Percentiles rank a stretch among this genome's conserved stretches.
Evolutionary conservation across 345 rosid genomes (phyloP).

Genomic region (Abelmoschus esculentus): DNA sequence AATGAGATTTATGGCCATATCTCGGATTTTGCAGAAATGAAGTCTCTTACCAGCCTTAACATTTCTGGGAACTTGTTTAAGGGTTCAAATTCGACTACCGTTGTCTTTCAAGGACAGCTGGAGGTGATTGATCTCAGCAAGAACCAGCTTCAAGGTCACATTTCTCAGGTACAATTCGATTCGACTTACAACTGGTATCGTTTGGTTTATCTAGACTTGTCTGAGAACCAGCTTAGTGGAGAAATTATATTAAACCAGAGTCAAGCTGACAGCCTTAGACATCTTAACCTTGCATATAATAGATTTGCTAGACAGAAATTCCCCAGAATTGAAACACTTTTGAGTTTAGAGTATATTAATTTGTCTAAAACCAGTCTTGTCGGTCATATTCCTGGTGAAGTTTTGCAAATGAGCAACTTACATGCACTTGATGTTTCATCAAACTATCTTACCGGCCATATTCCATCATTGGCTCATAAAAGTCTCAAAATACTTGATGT

Average conservation of each 20-base stretch:
- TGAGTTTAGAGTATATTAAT: constrained; percentile 60
- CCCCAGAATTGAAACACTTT: constrained; percentile 41
- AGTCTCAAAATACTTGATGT: constrained; percentile 58
- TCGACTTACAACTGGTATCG: constrained; percentile 45
- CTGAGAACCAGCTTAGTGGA: constrained; percentile 79
- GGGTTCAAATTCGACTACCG: constrained; percentile 40
- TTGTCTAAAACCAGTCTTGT: constrained; percentile 55
- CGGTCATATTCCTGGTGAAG: constrained; percentile 57
- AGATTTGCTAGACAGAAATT: constrained; percentile 54
- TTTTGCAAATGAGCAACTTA: constrained; percentile 42
- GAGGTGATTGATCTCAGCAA: constrained; percentile 64
- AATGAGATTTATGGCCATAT: constrained; percentile 54
- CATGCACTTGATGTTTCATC: constrained; percentile 63
- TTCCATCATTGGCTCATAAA: constrained; percentile 39
- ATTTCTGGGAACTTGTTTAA: constrained; percentile 62
- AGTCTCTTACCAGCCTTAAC: constrained; percentile 51
- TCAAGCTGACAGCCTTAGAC: constrained; percentile 45
- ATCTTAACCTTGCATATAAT: constrained; percentile 74
- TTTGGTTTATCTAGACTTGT: constrained; percentile 70
- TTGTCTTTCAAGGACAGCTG: constrained; percentile 38
- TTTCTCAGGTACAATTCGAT: constrained; percentile 73
- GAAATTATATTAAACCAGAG: constrained; percentile 44
- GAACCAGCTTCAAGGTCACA: constrained; percentile 73
- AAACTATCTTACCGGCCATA: constrained; percentile 59
- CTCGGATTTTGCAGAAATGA: constrained; percentile 43